phyloP scores from a whole-genome alignment of 2,329 filamentous ascomycete genomes.

The Zymoseptoria brevis region DNA sequence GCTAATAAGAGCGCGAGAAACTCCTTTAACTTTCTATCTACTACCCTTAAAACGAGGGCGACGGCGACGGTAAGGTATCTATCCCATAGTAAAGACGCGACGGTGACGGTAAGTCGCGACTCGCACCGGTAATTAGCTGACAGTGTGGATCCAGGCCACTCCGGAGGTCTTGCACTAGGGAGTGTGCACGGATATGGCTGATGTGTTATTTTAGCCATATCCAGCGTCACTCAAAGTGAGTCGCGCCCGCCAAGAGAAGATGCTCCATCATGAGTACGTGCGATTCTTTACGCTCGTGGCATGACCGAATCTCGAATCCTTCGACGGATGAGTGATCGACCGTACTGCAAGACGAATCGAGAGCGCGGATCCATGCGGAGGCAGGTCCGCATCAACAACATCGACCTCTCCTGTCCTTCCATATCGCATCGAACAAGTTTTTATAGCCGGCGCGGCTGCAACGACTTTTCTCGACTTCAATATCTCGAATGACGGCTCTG shows the following conservation, averaged over 20 bases:
- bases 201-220: too few species aligned
- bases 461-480: not conserved
- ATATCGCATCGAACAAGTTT: not conserved
- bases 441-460: too few species aligned
- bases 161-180: too few species aligned
- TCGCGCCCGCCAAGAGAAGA: not conserved
- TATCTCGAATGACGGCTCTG: not conserved
- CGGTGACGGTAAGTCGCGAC: too few species aligned
- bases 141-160: too few species aligned
- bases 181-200: too few species aligned
- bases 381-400: not conserved
- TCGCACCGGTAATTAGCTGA: too few species aligned
- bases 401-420: not conserved
- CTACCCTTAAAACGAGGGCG: too few species aligned
- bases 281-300: not conserved
- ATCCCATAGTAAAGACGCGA: too few species aligned
- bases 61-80: too few species aligned
- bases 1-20: too few species aligned
- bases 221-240: not conserved
- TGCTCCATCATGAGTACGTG: not conserved
- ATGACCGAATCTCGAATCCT: not conserved
- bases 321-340: not conserved
- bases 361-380: not conserved
- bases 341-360: not conserved
- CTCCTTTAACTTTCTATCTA: too few species aligned